Evolutionary conservation across 495 filamentous ascomycete genomes (phyloP).

Genomic region (Pyronema omphalodes): DNA sequence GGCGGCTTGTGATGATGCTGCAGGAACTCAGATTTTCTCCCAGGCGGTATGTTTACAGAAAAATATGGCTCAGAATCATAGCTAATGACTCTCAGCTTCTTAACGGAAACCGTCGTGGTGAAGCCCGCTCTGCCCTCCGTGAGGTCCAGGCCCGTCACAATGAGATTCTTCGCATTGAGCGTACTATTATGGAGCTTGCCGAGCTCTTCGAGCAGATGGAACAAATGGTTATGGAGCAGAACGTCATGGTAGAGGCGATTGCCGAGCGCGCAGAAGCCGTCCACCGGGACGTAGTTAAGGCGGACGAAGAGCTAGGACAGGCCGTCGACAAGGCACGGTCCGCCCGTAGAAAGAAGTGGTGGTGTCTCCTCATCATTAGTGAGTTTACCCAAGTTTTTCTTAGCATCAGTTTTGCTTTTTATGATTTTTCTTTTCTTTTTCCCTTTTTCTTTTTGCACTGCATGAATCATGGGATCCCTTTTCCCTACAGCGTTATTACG

Average conservation of each 20-base stretch:
- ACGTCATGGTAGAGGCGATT: conserved; percentile 54
- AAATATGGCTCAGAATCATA: conserved; percentile 2
- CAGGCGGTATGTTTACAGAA: conserved; percentile 45
- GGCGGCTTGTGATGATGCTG: conserved; percentile 52
- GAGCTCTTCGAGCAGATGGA: conserved; percentile 75
- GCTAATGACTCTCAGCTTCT: conserved; percentile 28
- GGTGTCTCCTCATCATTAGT: conserved; percentile 67
- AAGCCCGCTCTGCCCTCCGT: conserved; percentile 56
- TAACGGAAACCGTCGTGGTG: conserved; percentile 51
- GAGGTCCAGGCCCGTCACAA: conserved; percentile 69
- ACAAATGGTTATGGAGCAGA: conserved; percentile 64
- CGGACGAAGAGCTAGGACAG: conserved; percentile 55
- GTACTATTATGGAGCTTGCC: conserved; percentile 65
- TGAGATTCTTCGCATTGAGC: conserved; percentile 79
- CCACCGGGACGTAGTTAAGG: conserved; percentile 56
- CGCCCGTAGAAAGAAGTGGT: conserved; percentile 94
- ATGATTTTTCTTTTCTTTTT: not conserved
- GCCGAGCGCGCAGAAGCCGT: conserved; percentile 67
- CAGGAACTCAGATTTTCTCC: conserved; percentile 54
- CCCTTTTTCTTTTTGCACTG: not conserved
- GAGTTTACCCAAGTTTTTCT: conserved; percentile 29
- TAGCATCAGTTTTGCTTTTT: conserved; percentile 4
- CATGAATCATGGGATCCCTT: conserved; percentile 8
- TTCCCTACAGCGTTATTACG: conserved; percentile 12
- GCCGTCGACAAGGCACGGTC: conserved; percentile 65